Evolutionary conservation across 257 asterid genomes (phyloP).

Genomic region (Perilla frutescens): DNA sequence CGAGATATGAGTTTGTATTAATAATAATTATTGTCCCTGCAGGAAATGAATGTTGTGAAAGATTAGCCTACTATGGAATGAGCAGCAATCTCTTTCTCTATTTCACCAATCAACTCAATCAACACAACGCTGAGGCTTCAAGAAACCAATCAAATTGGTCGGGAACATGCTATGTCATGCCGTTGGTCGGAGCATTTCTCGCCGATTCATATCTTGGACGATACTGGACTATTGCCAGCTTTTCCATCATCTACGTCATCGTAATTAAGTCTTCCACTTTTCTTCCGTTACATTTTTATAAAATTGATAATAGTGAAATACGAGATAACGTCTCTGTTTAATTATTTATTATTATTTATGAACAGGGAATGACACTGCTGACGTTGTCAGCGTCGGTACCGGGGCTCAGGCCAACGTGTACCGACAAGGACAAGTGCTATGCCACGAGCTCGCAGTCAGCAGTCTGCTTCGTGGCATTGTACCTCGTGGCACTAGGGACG

Average conservation of each 20-base stretch:
- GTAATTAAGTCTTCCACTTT: slow-evolving; percentile 35
- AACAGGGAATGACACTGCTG: slow-evolving; percentile 70
- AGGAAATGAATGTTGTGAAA: slow-evolving; percentile 75
- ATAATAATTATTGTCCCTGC: neutral
- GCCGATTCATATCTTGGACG: slow-evolving; percentile 84
- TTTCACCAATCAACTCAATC: slow-evolving; percentile 59
- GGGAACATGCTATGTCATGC: slow-evolving; percentile 76
- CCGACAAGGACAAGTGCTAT: slow-evolving; percentile 48
- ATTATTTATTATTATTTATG: neutral
- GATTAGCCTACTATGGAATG: slow-evolving; percentile 83
- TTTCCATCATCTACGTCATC: slow-evolving; percentile 65
- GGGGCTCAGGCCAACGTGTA: slow-evolving; percentile 56
- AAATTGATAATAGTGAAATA: neutral
- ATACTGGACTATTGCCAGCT: slow-evolving; percentile 74
- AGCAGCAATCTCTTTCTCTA: slow-evolving; percentile 59
- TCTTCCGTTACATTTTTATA: too few relatives aligned
- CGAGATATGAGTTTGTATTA: too few relatives aligned
- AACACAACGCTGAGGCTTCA: slow-evolving; percentile 61
- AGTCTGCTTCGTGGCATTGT: slow-evolving; percentile 54
- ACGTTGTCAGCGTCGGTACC: slow-evolving; percentile 68
- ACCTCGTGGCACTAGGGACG: slow-evolving; percentile 68
- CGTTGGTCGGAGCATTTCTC: slow-evolving; percentile 70
- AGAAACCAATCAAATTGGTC: slow-evolving; percentile 72
- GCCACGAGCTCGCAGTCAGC: slow-evolving; percentile 53
- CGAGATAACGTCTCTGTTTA: neutral